These are phyloP conservation scores for Schoenoplectus tabernaemontani DNA, from an alignment of 202 grass and related monocot species.

Conservation along the genomic window DNA sequence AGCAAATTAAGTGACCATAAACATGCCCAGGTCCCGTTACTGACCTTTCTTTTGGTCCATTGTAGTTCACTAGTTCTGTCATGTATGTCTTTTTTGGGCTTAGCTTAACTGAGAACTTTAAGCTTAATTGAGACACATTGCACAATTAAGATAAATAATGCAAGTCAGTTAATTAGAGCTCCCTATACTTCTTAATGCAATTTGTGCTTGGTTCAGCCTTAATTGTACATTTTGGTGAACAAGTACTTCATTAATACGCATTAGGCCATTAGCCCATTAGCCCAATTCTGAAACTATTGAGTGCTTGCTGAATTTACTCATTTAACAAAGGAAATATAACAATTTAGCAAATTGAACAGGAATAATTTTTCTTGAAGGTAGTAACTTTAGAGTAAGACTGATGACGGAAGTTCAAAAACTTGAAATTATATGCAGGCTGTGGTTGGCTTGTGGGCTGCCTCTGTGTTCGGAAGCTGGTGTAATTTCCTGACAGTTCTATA, in stretches of 20 bases:
- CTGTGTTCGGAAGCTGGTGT: slow-evolving; percentile 71
- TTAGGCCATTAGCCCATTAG: too few species aligned
- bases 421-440: slow-evolving; percentile 40
- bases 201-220: not conserved
- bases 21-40: not conserved
- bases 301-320: not conserved
- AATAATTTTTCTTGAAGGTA: not conserved
- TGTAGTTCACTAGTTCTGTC: not conserved
- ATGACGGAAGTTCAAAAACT: not conserved
- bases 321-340: not conserved
- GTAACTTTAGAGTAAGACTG: not conserved
- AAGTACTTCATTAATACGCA: not conserved
- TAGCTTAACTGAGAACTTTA: not conserved
- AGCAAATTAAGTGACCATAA: not conserved
- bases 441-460: slow-evolving; percentile 51
- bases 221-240: not conserved
- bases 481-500: slow-evolving; percentile 85
- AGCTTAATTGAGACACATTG: not conserved
- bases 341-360: not conserved
- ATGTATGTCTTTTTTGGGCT: not conserved
- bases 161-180: not conserved
- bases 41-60: not conserved
- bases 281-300: not conserved
- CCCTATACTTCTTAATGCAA: not conserved
- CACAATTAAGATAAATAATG: not conserved